Conservation (phyloP, 2,329 filamentous ascomycete species). For the Venturia pyrina region DNA sequence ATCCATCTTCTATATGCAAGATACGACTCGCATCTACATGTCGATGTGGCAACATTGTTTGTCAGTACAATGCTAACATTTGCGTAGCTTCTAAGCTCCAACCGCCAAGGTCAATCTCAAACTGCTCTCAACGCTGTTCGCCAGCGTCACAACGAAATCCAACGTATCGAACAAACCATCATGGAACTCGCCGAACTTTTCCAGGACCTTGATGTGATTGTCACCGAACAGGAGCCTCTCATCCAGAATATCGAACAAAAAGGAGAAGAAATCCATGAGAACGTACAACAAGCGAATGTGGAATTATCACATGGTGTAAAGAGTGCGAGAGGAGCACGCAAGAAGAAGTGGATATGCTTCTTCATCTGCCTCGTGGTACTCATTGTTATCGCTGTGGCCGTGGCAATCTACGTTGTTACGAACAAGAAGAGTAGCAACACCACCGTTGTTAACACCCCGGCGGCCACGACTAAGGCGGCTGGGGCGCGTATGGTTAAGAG, state of each 20-base stretch:
- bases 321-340: slow-evolving; percentile 52
- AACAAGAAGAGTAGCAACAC: background rate
- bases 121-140: slow-evolving; percentile 70
- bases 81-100: slow-evolving; percentile 60
- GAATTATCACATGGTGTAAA: slow-evolving; percentile 74
- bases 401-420: slow-evolving; percentile 9
- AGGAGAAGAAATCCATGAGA: slow-evolving; percentile 73
- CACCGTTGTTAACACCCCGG: background rate
- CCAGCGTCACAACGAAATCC: slow-evolving; percentile 74
- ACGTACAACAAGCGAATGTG: slow-evolving; percentile 75
- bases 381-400: slow-evolving; percentile 11
- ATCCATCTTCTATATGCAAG: background rate
- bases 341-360: slow-evolving; percentile 16
- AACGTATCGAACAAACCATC: slow-evolving; percentile 88
- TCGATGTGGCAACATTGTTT: too few relatives aligned
- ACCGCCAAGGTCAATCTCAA: slow-evolving; percentile 70
- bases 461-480: background rate
- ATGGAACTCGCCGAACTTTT: slow-evolving; percentile 79
- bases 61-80: background rate
- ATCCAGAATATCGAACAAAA: slow-evolving; percentile 77
- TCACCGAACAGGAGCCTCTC: slow-evolving; percentile 75
- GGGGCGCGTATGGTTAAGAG: background rate
- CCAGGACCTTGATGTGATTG: slow-evolving; percentile 76
- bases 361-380: slow-evolving; percentile 12
- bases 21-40: too few relatives aligned